Base-by-base conservation (phyloP, 352 stramenopile genomes). In the Plasmopara muralis region DNA sequence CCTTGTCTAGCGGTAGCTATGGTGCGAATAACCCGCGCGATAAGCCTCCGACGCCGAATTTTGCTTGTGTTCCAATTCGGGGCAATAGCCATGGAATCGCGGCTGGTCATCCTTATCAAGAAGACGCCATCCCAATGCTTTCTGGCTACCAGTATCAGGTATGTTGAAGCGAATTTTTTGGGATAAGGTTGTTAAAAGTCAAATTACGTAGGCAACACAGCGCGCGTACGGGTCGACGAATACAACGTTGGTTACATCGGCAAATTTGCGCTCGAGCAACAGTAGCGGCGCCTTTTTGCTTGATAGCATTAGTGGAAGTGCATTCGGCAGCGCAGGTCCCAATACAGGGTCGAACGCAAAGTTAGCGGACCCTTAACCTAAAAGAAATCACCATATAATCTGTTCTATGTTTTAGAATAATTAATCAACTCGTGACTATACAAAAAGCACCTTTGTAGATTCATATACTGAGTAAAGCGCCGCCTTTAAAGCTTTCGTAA, bases 131-230 rank as follows among this genome's bases (percentile, higher is more conserved):
- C 6, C 67, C 64, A 48, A 81, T 76, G 59, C 69, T 85, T 35
- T 81, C 74, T 9, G 74, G 74, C 2, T 85, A 83, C 57, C 74
- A 83, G 50, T 85, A 83, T 53, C 74, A 85, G 69, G 73, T 84
- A 55, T 51, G 47, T 31, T 25, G 20, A 1, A 25, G 20, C 3
- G 20, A 25, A 3, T 25, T 25, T 3, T 25, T 25, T 25, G 20
- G 1, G 20, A 25, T 25, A 25, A 25, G 20, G 20, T 25, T 49
- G 40, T 9, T 13, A 30, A 49, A 14, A 10, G 34, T 39, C 40
- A 40, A 14, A 16, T 30, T 28, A 40, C 30, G 41, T 64, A 77
- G 68, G 63, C 69, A 28, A 67, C 62, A 37, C 69, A 78, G 18
- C 63, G 69, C 31, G 66, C 45, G 29, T 78, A 78, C n/a, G 69